phyloP scores from a whole-genome alignment of 768 basidiomycete genomes.

The Dioszegia hungarica region DNA sequence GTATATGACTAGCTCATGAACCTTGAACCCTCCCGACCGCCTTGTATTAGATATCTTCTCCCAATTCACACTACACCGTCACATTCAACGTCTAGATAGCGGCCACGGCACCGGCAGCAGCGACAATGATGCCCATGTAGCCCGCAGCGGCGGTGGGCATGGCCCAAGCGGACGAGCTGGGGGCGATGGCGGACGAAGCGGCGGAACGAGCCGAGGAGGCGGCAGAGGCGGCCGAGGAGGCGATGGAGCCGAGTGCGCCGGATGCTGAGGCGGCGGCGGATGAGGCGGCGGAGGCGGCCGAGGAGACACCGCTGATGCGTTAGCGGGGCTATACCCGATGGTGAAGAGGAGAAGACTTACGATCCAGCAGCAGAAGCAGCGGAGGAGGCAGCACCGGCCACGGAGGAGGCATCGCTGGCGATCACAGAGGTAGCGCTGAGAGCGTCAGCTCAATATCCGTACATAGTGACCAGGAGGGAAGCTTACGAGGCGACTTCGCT shows the following conservation, averaged over 20 bases:
- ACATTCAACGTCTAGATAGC: slow-evolving; percentile 4
- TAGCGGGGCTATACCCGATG: not conserved
- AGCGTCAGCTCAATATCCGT: not conserved
- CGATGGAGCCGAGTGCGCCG: not conserved
- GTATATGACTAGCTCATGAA: not conserved
- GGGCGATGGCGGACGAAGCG: not conserved
- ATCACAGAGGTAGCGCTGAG: not conserved
- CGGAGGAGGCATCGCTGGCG: not conserved
- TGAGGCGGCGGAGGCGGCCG: slow-evolving; percentile 1
- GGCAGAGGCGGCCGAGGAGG: not conserved
- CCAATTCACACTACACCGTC: no score
- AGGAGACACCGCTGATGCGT: not conserved
- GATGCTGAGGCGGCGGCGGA: slow-evolving; percentile 1
- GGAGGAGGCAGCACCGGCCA: not conserved
- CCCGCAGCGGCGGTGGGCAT: slow-evolving; percentile 7
- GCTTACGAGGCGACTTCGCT: slow-evolving; percentile 3
- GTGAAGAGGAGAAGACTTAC: not conserved
- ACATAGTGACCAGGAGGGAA: not conserved
- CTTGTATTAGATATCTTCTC: not conserved
- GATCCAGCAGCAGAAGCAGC: slow-evolving; percentile 3
- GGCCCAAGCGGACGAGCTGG: slow-evolving; percentile 8
- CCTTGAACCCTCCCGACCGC: no score
- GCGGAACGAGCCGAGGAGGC: not conserved
- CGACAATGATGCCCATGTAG: not conserved
- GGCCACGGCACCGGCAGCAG: slow-evolving; percentile 8